phyloP scores from a whole-genome alignment of 768 basidiomycete species.

The Kwoniella shandongensis region DNA sequence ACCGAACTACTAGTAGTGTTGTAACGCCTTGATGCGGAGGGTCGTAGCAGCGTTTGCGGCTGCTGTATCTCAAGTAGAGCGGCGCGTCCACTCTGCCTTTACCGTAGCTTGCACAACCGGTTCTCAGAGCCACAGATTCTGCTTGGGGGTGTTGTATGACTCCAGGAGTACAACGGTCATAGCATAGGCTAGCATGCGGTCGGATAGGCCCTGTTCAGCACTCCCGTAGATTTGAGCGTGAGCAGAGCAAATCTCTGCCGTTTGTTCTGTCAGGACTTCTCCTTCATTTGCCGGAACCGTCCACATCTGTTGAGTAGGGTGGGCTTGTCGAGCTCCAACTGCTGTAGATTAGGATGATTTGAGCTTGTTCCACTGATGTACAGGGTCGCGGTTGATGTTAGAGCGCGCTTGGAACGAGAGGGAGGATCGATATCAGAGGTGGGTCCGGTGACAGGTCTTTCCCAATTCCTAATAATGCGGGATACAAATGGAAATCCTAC shows the following conservation, averaged over 20 bases:
- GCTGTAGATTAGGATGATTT: slow-evolving; percentile 9
- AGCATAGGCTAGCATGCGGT: slow-evolving; percentile 23
- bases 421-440: slow-evolving; percentile 6
- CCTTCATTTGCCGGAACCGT: slow-evolving; percentile 10
- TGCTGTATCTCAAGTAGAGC: not conserved
- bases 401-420: not conserved
- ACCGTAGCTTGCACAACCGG: slow-evolving; percentile 7
- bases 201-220: slow-evolving; percentile 4
- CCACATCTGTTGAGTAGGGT: slow-evolving; percentile 16
- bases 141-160: slow-evolving; percentile 16
- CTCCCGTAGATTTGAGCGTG: slow-evolving; percentile 18
- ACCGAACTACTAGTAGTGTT: not conserved
- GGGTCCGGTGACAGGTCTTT: too few relatives aligned
- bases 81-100: not conserved
- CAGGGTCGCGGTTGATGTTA: not conserved
- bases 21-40: not conserved
- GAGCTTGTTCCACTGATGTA: not conserved
- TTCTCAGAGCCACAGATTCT: slow-evolving; percentile 19
- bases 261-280: slow-evolving; percentile 8
- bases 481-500: too few relatives aligned
- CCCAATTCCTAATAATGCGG: too few relatives aligned
- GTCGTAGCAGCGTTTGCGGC: not conserved
- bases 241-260: slow-evolving; percentile 16
- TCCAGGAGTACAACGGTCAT: slow-evolving; percentile 25
- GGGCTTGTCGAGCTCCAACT: slow-evolving; percentile 16